Conservation (phyloP, 495 filamentous ascomycete species). For the Symbiotaphrina buchneri region DNA sequence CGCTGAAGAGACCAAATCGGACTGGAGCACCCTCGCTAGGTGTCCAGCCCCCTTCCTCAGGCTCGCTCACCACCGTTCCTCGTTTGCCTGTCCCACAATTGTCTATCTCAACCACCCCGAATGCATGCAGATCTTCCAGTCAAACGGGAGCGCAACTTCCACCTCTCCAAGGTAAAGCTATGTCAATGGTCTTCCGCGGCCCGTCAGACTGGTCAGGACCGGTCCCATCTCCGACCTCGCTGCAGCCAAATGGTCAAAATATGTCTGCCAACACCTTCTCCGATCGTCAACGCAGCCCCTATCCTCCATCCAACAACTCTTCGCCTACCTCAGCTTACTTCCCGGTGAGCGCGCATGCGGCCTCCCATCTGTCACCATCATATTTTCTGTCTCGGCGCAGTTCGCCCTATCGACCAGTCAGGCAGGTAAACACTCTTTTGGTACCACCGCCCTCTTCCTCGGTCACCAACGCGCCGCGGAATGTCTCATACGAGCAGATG, state of each 20-base stretch:
- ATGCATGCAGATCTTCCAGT: slow-evolving; percentile 6
- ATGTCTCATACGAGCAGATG: slow-evolving; percentile 57
- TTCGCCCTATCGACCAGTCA: slow-evolving; percentile 84
- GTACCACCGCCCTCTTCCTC: slow-evolving; percentile 70
- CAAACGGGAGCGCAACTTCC: slow-evolving; percentile 21
- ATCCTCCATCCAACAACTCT: slow-evolving; percentile 11
- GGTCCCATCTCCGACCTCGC: slow-evolving; percentile 7
- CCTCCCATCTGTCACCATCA: slow-evolving; percentile 35
- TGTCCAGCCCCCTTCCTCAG: slow-evolving; percentile 6
- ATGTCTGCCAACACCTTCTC: slow-evolving; percentile 10
- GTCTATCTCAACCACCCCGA: slow-evolving; percentile 18
- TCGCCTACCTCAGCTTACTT: slow-evolving; percentile 12
- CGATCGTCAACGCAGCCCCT: slow-evolving; percentile 17
- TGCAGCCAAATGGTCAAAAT: slow-evolving; percentile 12
- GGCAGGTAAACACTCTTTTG: slow-evolving; percentile 68
- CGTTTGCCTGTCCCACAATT: slow-evolving; percentile 34
- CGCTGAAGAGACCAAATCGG: slow-evolving; percentile 33
- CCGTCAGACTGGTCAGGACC: slow-evolving; percentile 22
- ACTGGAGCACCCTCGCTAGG: slow-evolving; percentile 6
- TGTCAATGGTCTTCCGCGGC: slow-evolving; percentile 35
- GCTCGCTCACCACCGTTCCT: slow-evolving; percentile 12
- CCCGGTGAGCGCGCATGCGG: slow-evolving; percentile 12
- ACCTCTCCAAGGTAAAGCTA: slow-evolving; percentile 24
- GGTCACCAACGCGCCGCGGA: slow-evolving; percentile 44
- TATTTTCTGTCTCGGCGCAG: slow-evolving; percentile 38